Evolutionary conservation across 1,284 basidiomycete species (phyloP).

Genomic region (Papiliotrema terrestris): DNA sequence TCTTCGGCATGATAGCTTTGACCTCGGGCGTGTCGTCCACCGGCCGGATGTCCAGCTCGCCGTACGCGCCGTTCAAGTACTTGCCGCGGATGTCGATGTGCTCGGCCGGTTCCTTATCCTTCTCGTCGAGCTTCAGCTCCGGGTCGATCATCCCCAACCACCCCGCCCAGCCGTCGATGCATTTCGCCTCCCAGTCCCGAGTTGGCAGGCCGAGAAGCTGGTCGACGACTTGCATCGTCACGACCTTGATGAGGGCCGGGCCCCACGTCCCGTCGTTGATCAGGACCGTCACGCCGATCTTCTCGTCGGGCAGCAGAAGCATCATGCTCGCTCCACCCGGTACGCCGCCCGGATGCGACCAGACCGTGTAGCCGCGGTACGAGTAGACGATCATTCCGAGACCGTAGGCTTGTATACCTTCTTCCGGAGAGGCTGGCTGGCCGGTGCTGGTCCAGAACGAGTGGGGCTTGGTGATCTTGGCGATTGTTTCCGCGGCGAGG

Average conservation of each 20-base stretch:
- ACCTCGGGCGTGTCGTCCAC: neutral
- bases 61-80: neutral
- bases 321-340: constrained; percentile 23
- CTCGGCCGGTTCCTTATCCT: too few relatives aligned
- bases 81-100: neutral
- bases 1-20: too few relatives aligned
- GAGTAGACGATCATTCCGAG: constrained; percentile 17
- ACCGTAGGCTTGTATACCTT: constrained; percentile 20
- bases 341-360: constrained; percentile 24
- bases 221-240: constrained; percentile 21
- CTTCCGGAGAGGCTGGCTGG: constrained; percentile 9
- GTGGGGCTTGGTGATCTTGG: constrained; percentile 13
- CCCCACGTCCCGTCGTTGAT: constrained; percentile 30
- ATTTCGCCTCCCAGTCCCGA: neutral
- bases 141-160: neutral
- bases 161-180: neutral
- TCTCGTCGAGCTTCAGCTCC: neutral
- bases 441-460: constrained; percentile 6
- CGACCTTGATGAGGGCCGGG: constrained; percentile 4
- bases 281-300: constrained; percentile 21
- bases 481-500: constrained; percentile 10
- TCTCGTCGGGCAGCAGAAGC: constrained; percentile 16
- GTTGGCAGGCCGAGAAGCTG: constrained; percentile 15
- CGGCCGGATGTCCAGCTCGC: neutral
- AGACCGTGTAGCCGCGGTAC: constrained; percentile 24